phyloP scores from a whole-genome alignment of 129 eudicot genomes.

The Tagetes erecta region DNA sequence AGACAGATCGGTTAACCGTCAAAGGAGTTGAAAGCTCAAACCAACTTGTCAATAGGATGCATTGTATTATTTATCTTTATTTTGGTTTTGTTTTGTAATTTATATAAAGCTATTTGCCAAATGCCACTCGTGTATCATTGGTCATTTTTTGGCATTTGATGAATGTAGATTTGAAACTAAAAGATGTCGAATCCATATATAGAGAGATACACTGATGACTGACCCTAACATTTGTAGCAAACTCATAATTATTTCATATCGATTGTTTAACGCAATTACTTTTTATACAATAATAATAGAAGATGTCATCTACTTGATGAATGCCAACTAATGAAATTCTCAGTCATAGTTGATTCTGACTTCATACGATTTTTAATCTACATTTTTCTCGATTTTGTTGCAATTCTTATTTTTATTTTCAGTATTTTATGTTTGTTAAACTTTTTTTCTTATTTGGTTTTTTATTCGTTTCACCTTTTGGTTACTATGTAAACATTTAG shows the following conservation, averaged over 20 bases:
- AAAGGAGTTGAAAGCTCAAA: not conserved
- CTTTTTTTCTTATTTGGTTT: too few relatives aligned
- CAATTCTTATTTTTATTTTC: too few relatives aligned
- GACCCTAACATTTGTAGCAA: constrained; percentile 11
- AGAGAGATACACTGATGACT: not conserved
- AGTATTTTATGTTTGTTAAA: too few relatives aligned
- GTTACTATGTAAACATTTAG: too few relatives aligned
- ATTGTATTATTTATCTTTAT: constrained; percentile 9
- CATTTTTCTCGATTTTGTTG: too few relatives aligned
- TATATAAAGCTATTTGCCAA: constrained; percentile 10
- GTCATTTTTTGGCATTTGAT: constrained; percentile 19
- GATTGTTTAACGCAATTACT: not conserved
- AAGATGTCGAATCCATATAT: not conserved
- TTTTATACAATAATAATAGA: too few relatives aligned
- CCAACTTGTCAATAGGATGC: constrained; percentile 4
- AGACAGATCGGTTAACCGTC: not conserved
- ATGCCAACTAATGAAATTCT: too few relatives aligned
- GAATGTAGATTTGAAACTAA: constrained; percentile 12
- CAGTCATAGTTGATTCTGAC: too few relatives aligned
- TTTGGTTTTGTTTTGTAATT: not conserved
- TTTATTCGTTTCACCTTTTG: too few relatives aligned
- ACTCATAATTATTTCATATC: not conserved
- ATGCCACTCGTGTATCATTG: constrained; percentile 20
- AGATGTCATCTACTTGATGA: too few relatives aligned
- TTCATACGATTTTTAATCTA: too few relatives aligned